phyloP scores from a whole-genome alignment of 1,139 yeast genomes.

The Ogataea hybrid region DNA sequence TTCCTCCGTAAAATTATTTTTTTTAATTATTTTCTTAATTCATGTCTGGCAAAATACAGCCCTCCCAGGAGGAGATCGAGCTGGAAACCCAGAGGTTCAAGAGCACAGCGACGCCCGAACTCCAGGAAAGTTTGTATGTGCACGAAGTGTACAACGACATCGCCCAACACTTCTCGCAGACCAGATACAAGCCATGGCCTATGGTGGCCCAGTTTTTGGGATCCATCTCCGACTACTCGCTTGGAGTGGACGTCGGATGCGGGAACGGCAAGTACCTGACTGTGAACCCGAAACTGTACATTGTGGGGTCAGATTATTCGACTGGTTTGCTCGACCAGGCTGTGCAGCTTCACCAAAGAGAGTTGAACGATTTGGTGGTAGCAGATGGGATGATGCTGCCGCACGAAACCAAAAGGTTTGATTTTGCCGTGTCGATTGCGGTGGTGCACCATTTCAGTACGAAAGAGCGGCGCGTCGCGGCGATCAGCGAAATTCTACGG shows the following conservation, averaged over 20 bases:
- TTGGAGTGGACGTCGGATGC: slow-evolving; percentile 82
- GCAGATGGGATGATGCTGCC: slow-evolving; percentile 80
- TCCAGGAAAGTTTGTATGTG: slow-evolving; percentile 74
- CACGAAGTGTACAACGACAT: slow-evolving; percentile 90
- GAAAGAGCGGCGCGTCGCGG: slow-evolving; percentile 69
- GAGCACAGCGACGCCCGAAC: slow-evolving; percentile 37
- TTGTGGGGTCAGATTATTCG: slow-evolving; percentile 85
- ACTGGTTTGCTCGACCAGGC: slow-evolving; percentile 78
- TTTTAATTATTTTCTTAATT: neutral
- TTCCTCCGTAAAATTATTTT: too few species aligned
- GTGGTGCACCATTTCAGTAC: slow-evolving; percentile 97
- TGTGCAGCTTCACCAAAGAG: slow-evolving; percentile 37
- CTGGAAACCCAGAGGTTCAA: slow-evolving; percentile 27
- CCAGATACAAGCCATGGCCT: slow-evolving; percentile 98
- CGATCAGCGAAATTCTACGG: slow-evolving; percentile 64
- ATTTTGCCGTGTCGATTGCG: slow-evolving; percentile 93
- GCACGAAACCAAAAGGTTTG: slow-evolving; percentile 58
- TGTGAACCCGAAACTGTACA: slow-evolving; percentile 62
- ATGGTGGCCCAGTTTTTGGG: slow-evolving; percentile 72
- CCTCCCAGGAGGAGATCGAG: slow-evolving; percentile 26
- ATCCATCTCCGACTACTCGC: slow-evolving; percentile 34
- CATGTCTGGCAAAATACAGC: slow-evolving; percentile 31
- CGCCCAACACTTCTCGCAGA: slow-evolving; percentile 88
- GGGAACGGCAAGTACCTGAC: slow-evolving; percentile 92
- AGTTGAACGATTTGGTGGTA: slow-evolving; percentile 52